Conservation (phyloP, 257 asterid genomes). For the Lavandula angustifolia region DNA sequence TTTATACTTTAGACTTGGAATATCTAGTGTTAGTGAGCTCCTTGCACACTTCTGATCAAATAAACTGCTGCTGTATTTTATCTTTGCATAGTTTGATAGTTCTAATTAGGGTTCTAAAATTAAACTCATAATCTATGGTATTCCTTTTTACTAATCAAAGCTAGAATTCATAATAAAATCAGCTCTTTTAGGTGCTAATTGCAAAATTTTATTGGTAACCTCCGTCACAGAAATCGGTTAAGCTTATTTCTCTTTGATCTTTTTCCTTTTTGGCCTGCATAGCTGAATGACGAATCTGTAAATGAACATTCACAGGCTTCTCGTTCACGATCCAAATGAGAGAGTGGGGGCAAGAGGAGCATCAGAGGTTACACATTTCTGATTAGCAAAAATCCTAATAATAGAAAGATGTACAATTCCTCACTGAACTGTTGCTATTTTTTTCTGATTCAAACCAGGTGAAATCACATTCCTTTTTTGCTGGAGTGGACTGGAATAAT, state of each 20-base stretch:
- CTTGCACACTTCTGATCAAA: constrained; percentile 16
- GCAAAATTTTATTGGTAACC: constrained; percentile 19
- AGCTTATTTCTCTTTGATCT: constrained; percentile 9
- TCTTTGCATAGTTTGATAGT: constrained; percentile 13
- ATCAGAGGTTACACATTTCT: constrained; percentile 60
- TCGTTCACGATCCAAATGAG: constrained; percentile 74
- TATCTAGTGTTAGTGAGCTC: constrained; percentile 26
- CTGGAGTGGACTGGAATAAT: constrained; percentile 95
- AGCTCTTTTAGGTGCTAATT: constrained; percentile 20
- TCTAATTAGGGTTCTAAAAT: not conserved
- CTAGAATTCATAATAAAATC: not conserved
- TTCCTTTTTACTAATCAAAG: constrained; percentile 9
- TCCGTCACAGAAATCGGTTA: constrained; percentile 7
- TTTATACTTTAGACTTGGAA: constrained; percentile 12
- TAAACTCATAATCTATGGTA: constrained; percentile 12
- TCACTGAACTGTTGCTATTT: constrained; percentile 14
- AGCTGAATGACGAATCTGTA: constrained; percentile 31
- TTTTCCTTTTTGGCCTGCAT: constrained; percentile 19
- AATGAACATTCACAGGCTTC: constrained; percentile 59
- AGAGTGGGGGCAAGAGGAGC: constrained; percentile 94
- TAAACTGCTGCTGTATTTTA: not conserved
- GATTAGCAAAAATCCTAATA: constrained; percentile 21
- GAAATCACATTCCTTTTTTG: constrained; percentile 78
- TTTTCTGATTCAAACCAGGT: constrained; percentile 56
- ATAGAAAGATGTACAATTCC: constrained; percentile 26